A percentile compares a stretch with the other conserved stretches of the same genome.
phyloP scores from a whole-genome alignment of 2,329 filamentous ascomycete genomes.

The Emydomyces testavorans region DNA sequence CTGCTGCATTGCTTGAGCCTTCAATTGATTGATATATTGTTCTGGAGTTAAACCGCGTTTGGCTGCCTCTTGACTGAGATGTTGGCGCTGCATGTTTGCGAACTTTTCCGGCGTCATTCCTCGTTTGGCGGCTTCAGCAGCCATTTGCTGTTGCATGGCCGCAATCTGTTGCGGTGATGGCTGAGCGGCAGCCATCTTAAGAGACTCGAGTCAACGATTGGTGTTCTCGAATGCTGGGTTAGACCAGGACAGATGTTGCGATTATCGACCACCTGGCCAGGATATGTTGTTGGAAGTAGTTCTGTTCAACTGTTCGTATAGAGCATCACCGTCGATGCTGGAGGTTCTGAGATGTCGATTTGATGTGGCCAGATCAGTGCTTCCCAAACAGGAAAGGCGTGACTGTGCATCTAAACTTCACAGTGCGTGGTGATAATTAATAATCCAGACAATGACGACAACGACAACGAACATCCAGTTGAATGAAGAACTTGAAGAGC shows the following conservation, averaged over 20 bases:
- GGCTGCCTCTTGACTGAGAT: slow-evolving; percentile 37
- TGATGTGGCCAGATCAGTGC: slow-evolving; percentile 13
- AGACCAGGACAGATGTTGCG: not conserved
- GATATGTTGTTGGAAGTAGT: too few species aligned
- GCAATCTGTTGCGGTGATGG: slow-evolving; percentile 77
- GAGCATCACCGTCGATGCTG: too few species aligned
- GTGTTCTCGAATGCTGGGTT: not conserved
- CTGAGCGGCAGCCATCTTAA: slow-evolving; percentile 26
- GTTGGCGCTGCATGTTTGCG: slow-evolving; percentile 48
- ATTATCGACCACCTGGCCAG: too few species aligned
- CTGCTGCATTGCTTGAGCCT: slow-evolving; percentile 25
- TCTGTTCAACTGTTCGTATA: too few species aligned
- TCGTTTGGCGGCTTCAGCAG: slow-evolving; percentile 68
- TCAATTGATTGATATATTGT: slow-evolving; percentile 36
- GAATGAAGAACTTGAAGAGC: not conserved
- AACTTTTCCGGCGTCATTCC: slow-evolving; percentile 81
- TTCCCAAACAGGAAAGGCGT: slow-evolving; percentile 13
- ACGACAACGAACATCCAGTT: not conserved
- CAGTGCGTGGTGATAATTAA: slow-evolving; percentile 5
- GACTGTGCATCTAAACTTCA: not conserved
- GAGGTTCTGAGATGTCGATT: too few species aligned
- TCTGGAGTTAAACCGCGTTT: slow-evolving; percentile 44
- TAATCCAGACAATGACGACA: not conserved
- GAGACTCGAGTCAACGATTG: not conserved
- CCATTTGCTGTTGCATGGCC: slow-evolving; percentile 70